phyloP scores from a whole-genome alignment of 441 rosid species.

The Brassica balearica region DNA sequence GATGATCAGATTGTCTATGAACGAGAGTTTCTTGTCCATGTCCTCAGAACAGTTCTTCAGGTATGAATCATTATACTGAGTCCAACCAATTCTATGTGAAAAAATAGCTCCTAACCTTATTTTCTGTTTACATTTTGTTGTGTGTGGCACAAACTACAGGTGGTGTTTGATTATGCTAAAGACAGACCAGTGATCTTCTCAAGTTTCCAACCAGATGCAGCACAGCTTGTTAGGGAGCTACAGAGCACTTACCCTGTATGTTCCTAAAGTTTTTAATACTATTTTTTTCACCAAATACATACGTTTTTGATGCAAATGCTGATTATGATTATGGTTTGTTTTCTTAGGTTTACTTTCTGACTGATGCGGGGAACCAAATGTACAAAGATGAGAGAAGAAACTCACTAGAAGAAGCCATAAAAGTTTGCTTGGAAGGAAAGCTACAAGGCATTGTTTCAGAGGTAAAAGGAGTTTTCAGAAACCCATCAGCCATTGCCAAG shows the following conservation, averaged over 20 bases:
- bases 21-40: slow-evolving; percentile 61
- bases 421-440: slow-evolving; percentile 75
- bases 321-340: neutral
- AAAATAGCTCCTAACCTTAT: neutral
- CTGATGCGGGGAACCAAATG: slow-evolving; percentile 68
- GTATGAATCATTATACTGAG: slow-evolving; percentile 31
- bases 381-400: slow-evolving; percentile 79
- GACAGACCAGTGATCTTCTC: slow-evolving; percentile 83
- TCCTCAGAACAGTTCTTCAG: slow-evolving; percentile 63
- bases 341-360: slow-evolving; percentile 75
- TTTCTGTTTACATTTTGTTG: neutral
- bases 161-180: slow-evolving; percentile 61
- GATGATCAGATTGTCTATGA: slow-evolving; percentile 72
- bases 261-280: neutral
- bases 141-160: slow-evolving; percentile 47
- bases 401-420: slow-evolving; percentile 82
- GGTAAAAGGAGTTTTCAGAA: slow-evolving; percentile 76
- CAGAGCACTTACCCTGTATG: slow-evolving; percentile 81
- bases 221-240: slow-evolving; percentile 67
- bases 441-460: slow-evolving; percentile 91
- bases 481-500: slow-evolving; percentile 72
- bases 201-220: slow-evolving; percentile 91
- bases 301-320: neutral
- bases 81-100: neutral
- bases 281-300: slow-evolving; percentile 6